phyloP scores from a whole-genome alignment of 2,329 filamentous ascomycete genomes.

The Claviceps arundinis region DNA sequence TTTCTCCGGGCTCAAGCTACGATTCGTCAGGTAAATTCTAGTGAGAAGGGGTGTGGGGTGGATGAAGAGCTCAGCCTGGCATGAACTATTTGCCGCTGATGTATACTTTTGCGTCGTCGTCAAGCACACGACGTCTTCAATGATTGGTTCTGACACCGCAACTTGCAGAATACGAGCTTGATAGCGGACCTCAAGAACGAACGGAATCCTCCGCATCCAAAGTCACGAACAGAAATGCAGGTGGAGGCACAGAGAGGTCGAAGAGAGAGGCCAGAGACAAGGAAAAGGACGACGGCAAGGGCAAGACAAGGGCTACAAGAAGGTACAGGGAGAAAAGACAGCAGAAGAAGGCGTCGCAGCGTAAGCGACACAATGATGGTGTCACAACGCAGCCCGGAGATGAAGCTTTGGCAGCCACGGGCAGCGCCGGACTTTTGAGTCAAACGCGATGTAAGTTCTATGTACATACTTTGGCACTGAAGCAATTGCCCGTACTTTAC shows the following conservation, averaged over 20 bases:
- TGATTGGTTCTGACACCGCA: neutral
- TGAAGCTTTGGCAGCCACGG: neutral
- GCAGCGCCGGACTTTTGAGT: neutral
- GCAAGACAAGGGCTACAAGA: neutral
- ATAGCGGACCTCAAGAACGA: neutral
- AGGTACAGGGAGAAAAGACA: neutral
- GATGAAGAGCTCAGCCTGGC: neutral
- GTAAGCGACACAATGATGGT: neutral
- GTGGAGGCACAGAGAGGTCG: neutral
- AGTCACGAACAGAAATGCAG: neutral
- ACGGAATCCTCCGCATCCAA: neutral
- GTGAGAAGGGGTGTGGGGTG: neutral
- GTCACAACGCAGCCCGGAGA: neutral
- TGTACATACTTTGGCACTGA: neutral
- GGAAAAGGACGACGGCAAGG: neutral
- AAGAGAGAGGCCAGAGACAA: neutral
- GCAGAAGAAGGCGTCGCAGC: neutral
- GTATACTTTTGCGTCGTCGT: neutral
- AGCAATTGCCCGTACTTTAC: neutral
- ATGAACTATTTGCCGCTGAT: neutral
- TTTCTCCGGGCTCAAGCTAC: conserved; percentile 3
- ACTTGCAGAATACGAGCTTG: conserved; percentile 1
- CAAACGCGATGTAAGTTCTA: neutral
- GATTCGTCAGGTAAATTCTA: conserved; percentile 1
- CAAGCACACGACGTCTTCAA: too few species aligned